A percentile compares a stretch with the other conserved stretches of the same genome.
Evolutionary conservation across 164 flowering plant genomes (phyloP).

Genomic region (Malania oleifera): DNA sequence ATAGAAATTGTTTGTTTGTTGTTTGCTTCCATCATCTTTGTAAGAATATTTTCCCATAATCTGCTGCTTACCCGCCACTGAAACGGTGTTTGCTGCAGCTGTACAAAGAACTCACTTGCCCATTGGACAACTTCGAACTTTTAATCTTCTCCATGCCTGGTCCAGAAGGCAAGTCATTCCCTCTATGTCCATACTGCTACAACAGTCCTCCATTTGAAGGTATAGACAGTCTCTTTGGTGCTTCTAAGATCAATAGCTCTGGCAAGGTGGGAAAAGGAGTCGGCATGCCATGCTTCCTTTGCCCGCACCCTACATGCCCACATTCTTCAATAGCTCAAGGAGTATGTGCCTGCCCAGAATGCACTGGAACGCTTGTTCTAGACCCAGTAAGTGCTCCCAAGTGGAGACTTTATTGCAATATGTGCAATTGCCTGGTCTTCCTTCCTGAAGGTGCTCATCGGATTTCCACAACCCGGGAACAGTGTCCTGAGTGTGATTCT

Average conservation of each 20-base stretch:
- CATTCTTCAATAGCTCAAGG: constrained; percentile 86
- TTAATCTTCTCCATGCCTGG: constrained; percentile 78
- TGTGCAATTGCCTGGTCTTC: constrained; percentile 81
- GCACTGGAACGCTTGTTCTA: constrained; percentile 79
- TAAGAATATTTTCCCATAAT: no score
- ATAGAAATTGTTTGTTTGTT: no score
- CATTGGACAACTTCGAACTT: constrained; percentile 89
- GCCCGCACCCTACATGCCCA: constrained; percentile 94
- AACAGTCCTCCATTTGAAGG: constrained; percentile 97
- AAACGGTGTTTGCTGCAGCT: no score
- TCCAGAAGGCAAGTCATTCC: constrained; percentile 83
- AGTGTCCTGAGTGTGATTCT: constrained; percentile 80
- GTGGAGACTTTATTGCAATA: constrained; percentile 88
- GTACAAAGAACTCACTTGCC: constrained; percentile 95
- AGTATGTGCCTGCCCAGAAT: constrained; percentile 97
- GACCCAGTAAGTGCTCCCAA: constrained; percentile 94
- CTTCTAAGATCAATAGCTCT: constrained; percentile 29
- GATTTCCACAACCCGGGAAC: constrained; percentile 62
- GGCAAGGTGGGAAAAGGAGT: constrained; percentile 64
- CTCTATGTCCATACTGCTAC: constrained; percentile 94
- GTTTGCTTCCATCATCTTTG: no score
- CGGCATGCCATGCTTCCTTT: constrained; percentile 92
- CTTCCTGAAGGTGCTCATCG: constrained; percentile 91
- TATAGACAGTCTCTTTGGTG: constrained; percentile 50
- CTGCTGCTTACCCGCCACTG: no score